Base-by-base conservation (phyloP, 2,329 filamentous ascomycete genomes). In the Didymella pomorum region DNA sequence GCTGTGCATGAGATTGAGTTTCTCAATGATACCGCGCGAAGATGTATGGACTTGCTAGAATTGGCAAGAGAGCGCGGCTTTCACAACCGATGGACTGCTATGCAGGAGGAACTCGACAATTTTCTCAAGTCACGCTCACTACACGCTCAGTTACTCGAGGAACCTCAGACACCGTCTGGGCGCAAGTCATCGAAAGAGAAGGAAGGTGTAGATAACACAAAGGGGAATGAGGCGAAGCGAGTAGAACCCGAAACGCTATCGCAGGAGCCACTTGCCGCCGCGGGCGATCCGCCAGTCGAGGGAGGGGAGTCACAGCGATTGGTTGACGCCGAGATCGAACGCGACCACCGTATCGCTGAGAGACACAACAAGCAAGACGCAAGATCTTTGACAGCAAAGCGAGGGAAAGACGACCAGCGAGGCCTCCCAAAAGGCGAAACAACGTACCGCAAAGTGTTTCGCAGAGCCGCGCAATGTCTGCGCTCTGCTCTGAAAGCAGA, bases 391-490 rank as follows among this genome's bases (percentile, higher is more conserved):
- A 39, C 46, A 31, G 37, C 26, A 21, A 33, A 46, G 37, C 39
- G 39, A 39, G 47, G 48, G 14, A n/a, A 25, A 42, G 20, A 52
- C n/a, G 37, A 43, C 18, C 16, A 35, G 16, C 33, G 33, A 18
- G 29, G 29, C 29, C 29, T 31, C 5, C 29, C 29, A 8, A 31
- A 31, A 12, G 29, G 29, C 11, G 29, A 35, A 11, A 35, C 31
- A 8, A 35, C 31, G 12, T 35, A 35, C 31, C 31, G 31, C 6
- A 35, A 35, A n/a, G 31, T 35, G 16, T 67, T 67, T 45, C 47
- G 53, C 44, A 60, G 57, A 28, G 63, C 65, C 10, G 63, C 65
- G 1, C 20, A 59, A 35, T 62, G 56, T 39, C 41, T 67, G 23
- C 57, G 52, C 20, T 31, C 39, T 41, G 63, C 58, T 9, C 35